Evolutionary conservation across 2,329 filamentous ascomycete genomes (phyloP).

Genomic region (Neonectria coccinea): DNA sequence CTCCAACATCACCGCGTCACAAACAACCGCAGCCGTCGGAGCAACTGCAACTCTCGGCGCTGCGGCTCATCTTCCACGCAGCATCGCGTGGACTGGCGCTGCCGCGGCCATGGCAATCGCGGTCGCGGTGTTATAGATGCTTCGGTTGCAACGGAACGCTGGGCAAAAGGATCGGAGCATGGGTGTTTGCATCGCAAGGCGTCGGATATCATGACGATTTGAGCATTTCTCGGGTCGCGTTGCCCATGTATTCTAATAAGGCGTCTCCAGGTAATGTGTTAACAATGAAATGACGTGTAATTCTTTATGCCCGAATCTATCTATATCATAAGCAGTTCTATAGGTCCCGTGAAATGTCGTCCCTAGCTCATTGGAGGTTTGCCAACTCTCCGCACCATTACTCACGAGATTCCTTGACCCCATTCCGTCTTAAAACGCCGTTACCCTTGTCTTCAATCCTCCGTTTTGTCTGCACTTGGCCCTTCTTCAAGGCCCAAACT

Average conservation of each 20-base stretch:
- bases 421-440: slow-evolving; percentile 5
- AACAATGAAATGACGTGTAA: slow-evolving; percentile 12
- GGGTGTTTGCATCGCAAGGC: slow-evolving; percentile 15
- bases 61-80: slow-evolving; percentile 7
- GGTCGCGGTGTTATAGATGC: slow-evolving; percentile 15
- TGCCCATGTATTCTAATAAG: slow-evolving; percentile 4
- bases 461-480: neutral
- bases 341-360: neutral
- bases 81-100: slow-evolving; percentile 24
- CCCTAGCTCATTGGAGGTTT: slow-evolving; percentile 4
- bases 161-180: slow-evolving; percentile 2
- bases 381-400: slow-evolving; percentile 2
- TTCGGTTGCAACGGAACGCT: neutral
- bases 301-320: slow-evolving; percentile 11
- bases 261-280: slow-evolving; percentile 6
- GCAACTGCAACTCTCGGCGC: slow-evolving; percentile 17
- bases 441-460: neutral
- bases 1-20: slow-evolving; percentile 13
- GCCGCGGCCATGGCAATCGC: slow-evolving; percentile 19
- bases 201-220: slow-evolving; percentile 12
- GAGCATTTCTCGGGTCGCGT: slow-evolving; percentile 7
- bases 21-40: slow-evolving; percentile 8
- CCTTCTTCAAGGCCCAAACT: slow-evolving; percentile 57
- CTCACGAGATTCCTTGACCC: neutral
- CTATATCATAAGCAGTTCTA: slow-evolving; percentile 24